phyloP scores from a whole-genome alignment of 1,284 basidiomycete genomes.

The Ganoderma resinaceum region DNA sequence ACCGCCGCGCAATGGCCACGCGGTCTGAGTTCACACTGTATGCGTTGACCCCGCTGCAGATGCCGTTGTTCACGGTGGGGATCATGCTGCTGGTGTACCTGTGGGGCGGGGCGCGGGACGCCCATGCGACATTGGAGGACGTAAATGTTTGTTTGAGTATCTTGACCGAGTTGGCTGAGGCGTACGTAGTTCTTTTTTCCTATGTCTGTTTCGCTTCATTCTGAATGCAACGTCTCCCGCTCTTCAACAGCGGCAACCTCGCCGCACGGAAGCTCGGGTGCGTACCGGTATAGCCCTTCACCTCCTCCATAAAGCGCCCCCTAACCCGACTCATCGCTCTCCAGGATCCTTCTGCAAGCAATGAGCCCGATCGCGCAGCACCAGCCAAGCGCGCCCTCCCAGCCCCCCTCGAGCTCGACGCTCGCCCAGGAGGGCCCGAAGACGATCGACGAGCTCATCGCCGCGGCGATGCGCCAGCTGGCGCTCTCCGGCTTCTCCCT shows the following conservation, averaged over 20 bases:
- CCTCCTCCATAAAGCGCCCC: too few relatives aligned
- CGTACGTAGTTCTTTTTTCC: slow-evolving; percentile 39
- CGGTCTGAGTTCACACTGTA: slow-evolving; percentile 3
- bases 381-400: too few relatives aligned
- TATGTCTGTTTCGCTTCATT: slow-evolving; percentile 17
- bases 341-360: neutral
- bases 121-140: slow-evolving; percentile 65
- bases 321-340: neutral
- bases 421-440: neutral
- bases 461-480: neutral
- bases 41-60: slow-evolving; percentile 35
- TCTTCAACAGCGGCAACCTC: slow-evolving; percentile 42
- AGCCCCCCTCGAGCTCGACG: neutral
- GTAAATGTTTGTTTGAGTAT: slow-evolving; percentile 68
- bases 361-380: neutral
- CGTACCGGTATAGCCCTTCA: slow-evolving; percentile 53
- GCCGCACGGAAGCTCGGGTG: slow-evolving; percentile 26
- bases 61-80: slow-evolving; percentile 61
- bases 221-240: neutral
- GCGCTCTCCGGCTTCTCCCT: neutral
- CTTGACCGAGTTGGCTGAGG: slow-evolving; percentile 53
- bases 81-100: slow-evolving; percentile 73
- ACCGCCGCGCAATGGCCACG: slow-evolving; percentile 40
- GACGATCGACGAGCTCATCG: slow-evolving; percentile 10
- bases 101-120: slow-evolving; percentile 63